phyloP scores from a whole-genome alignment of 225 moss, liverwort and hornwort species.

The Pleurozium schreberi region DNA sequence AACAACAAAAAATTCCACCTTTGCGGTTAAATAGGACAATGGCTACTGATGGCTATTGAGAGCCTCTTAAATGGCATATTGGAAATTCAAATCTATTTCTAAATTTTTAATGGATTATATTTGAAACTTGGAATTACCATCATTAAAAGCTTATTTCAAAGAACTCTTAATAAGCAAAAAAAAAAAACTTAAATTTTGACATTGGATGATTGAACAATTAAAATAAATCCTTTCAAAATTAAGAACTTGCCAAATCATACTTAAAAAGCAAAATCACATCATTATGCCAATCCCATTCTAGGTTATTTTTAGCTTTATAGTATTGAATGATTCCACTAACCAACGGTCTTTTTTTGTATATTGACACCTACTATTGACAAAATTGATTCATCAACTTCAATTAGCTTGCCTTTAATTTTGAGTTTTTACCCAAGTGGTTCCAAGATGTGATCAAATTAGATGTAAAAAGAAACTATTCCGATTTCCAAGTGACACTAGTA shows the following conservation, averaged over 20 bases:
- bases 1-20: background rate
- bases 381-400: no score
- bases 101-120: background rate
- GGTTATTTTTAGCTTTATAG: no score
- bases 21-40: background rate
- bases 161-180: accelerated
- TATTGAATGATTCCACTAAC: no score
- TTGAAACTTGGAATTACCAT: background rate
- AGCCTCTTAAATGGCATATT: background rate
- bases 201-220: background rate
- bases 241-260: background rate
- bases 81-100: background rate
- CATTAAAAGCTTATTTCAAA: background rate
- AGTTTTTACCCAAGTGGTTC: no score
- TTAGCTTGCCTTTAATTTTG: no score
- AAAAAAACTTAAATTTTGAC: background rate
- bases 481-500: no score
- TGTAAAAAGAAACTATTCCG: no score
- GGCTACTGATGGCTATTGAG: background rate
- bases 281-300: background rate
- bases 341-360: no score
- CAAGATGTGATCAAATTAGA: no score
- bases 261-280: background rate
- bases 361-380: no score
- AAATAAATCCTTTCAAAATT: background rate